Conservation (phyloP, 805 yeast genomes). For the Nakazawaea ernobii region DNA sequence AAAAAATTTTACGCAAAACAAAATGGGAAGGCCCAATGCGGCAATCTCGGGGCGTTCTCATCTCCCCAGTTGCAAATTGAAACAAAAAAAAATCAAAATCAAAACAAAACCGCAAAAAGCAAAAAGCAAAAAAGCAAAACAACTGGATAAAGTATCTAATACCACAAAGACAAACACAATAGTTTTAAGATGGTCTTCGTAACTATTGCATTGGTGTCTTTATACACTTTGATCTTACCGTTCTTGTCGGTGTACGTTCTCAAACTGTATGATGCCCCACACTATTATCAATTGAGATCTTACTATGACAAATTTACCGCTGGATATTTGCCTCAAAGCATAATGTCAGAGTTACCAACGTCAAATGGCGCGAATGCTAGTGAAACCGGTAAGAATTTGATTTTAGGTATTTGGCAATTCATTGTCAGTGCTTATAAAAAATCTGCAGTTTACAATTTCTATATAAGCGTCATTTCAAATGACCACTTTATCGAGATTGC, state of each 20-base stretch:
- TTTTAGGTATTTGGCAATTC: neutral
- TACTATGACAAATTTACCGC: slow-evolving; percentile 1
- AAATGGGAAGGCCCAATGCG: too few species aligned
- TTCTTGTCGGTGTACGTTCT: slow-evolving; percentile 1
- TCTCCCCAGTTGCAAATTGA: too few species aligned
- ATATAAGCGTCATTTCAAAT: neutral
- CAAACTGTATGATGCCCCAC: slow-evolving; percentile 1
- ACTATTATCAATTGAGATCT: slow-evolving; percentile 6
- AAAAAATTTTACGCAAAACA: neutral
- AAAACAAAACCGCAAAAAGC: neutral
- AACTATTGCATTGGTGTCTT: neutral
- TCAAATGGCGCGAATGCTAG: neutral
- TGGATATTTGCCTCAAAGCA: neutral
- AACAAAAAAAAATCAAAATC: too few species aligned
- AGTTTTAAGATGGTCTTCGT: neutral
- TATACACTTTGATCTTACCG: slow-evolving; percentile 3
- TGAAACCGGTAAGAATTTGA: neutral
- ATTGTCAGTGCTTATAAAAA: neutral
- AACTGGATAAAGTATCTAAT: neutral
- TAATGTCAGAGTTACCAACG: neutral
- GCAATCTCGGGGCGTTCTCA: too few species aligned
- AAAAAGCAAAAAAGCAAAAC: neutral
- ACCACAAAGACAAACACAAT: too few species aligned
- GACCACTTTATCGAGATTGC: neutral
- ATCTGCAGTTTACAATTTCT: neutral